Percentiles rank a stretch among this genome's conserved stretches.
Evolutionary conservation across 2,329 filamentous ascomycete species (phyloP).

Genomic region (Trichoderma sp.): DNA sequence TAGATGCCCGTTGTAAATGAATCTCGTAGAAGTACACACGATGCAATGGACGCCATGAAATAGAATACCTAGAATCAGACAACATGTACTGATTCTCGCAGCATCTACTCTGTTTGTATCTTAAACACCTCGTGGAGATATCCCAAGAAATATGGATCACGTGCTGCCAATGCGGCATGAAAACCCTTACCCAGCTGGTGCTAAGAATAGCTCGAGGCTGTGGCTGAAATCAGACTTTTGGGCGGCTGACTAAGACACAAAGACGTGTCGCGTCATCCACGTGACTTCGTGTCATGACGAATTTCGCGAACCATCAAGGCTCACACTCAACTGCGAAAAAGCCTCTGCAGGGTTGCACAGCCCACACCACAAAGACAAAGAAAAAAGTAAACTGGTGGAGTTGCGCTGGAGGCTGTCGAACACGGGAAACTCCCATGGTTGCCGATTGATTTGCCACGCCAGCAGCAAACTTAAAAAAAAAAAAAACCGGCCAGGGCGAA

Average conservation of each 20-base stretch:
- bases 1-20: not conserved
- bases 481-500: not conserved
- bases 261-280: slow-evolving; percentile 26
- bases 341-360: not conserved
- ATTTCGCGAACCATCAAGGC: not conserved
- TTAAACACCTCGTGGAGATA: not conserved
- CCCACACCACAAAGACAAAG: not conserved
- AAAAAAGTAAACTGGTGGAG: not conserved
- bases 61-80: not conserved
- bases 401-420: not conserved
- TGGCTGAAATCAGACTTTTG: not conserved
- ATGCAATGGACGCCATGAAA: not conserved
- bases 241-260: slow-evolving; percentile 5
- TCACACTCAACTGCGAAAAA: not conserved
- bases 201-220: not conserved
- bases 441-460: not conserved
- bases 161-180: not conserved
- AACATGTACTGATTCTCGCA: not conserved
- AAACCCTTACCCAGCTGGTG: not conserved
- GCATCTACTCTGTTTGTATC: not conserved
- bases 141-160: not conserved
- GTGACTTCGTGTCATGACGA: slow-evolving; percentile 37
- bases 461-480: not conserved
- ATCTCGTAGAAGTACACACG: not conserved
- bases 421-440: not conserved